phyloP scores from a whole-genome alignment of 208 protist species.

The Wallacemonas sp. region DNA sequence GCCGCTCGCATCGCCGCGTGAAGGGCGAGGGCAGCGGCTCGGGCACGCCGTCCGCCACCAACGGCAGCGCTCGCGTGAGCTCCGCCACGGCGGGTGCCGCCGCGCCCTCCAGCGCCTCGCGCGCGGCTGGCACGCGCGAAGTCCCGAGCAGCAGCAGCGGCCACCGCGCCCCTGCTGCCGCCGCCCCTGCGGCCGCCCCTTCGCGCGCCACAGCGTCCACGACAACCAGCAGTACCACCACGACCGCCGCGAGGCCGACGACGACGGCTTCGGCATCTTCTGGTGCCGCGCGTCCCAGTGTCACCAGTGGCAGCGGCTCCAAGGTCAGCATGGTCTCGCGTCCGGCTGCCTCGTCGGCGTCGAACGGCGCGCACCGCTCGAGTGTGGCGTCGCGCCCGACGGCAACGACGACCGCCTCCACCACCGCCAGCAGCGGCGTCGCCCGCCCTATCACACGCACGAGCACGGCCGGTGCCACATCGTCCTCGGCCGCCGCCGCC shows the following conservation, averaged over 20 bases:
- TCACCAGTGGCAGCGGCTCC: constrained; percentile 4
- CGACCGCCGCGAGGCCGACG: constrained; percentile 4
- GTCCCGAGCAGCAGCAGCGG: too few relatives aligned
- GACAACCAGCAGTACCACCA: constrained; percentile 10
- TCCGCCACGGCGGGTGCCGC: not conserved
- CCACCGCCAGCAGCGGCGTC: not conserved
- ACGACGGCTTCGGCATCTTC: constrained; percentile 18
- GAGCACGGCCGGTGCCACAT: not conserved
- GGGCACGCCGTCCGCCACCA: constrained; percentile 13
- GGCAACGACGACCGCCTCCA: not conserved
- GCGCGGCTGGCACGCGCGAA: too few relatives aligned
- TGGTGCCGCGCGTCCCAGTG: constrained; percentile 19
- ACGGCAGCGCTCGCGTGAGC: constrained; percentile 1
- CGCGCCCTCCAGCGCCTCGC: not conserved
- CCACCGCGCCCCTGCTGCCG: too few relatives aligned
- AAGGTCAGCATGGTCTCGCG: constrained; percentile 11
- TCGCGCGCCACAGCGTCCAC: constrained; percentile 18
- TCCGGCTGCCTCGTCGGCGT: constrained; percentile 8
- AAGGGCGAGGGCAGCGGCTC: constrained; percentile 3
- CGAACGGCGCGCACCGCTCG: constrained; percentile 17
- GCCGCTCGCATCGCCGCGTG: constrained; percentile 38
- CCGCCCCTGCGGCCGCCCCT: constrained; percentile 6
- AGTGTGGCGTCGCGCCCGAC: constrained; percentile 19
- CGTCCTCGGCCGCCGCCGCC: not conserved
- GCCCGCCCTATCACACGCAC: not conserved